Percentiles rank a stretch among this genome's conserved stretches.
These are phyloP conservation scores for Syzygium aromaticum DNA, from an alignment of 345 rosid genomes.

Conservation along the genomic window DNA sequence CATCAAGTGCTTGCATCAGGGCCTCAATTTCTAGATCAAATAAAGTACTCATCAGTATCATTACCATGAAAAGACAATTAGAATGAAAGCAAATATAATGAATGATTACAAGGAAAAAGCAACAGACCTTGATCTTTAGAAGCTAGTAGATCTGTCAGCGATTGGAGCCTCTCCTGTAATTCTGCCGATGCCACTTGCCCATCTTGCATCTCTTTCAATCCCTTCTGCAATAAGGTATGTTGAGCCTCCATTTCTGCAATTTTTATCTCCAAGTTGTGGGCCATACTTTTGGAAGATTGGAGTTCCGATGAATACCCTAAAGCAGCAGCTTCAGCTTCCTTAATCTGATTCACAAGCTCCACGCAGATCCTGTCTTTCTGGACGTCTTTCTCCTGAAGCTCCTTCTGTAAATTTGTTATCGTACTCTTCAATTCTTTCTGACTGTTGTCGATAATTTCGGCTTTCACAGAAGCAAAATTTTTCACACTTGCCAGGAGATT, in stretches of 20 bases:
- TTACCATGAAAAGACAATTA: neutral
- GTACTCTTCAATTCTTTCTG: conserved; percentile 61
- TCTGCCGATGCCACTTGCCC: conserved; percentile 35
- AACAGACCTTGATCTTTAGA: conserved; percentile 81
- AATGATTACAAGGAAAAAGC: conserved; percentile 3
- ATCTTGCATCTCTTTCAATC: conserved; percentile 50
- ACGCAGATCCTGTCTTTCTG: conserved; percentile 69
- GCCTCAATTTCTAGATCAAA: conserved; percentile 69
- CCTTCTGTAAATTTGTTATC: conserved; percentile 66
- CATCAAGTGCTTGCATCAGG: conserved; percentile 96
- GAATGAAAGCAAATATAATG: neutral
- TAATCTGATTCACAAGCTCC: conserved; percentile 87
- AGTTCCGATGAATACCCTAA: conserved; percentile 49
- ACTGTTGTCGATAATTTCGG: conserved; percentile 36
- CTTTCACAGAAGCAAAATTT: conserved; percentile 34
- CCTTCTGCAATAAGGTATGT: conserved; percentile 37
- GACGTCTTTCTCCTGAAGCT: conserved; percentile 87
- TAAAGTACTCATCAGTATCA: neutral
- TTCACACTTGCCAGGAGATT: conserved; percentile 41
- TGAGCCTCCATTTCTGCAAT: conserved; percentile 38
- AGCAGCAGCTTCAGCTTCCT: conserved; percentile 78
- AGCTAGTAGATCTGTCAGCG: conserved; percentile 37
- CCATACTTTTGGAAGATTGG: conserved; percentile 42
- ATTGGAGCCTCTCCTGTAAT: conserved; percentile 46
- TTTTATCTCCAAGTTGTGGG: conserved; percentile 51